A percentile compares a stretch with the other conserved stretches of the same genome.
phyloP scores from a whole-genome alignment of 345 rosid species.

The Pseudoturritis turrita region DNA sequence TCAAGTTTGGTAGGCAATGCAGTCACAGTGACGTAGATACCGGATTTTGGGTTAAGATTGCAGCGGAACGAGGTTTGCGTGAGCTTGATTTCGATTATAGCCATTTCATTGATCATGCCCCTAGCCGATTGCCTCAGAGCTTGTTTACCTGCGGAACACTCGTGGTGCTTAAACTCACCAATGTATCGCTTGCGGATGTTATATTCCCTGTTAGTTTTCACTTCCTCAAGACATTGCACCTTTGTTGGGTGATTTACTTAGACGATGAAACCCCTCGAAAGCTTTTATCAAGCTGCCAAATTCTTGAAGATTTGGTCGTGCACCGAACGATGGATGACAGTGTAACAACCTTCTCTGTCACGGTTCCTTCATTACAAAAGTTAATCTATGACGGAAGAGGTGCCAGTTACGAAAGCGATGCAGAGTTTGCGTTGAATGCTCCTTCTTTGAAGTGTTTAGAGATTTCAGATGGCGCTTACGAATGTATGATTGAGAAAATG shows the following conservation, averaged over 20 bases:
- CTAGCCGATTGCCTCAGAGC: conserved; percentile 8
- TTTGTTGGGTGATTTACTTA: neutral
- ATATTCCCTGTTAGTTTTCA: neutral
- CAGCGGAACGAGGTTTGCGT: conserved; percentile 7
- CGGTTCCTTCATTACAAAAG: neutral
- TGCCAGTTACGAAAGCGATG: neutral
- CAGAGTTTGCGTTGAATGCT: neutral
- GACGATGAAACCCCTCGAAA: conserved; percentile 1
- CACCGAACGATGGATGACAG: neutral
- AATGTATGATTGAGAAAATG: neutral
- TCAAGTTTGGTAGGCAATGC: neutral
- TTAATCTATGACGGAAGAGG: neutral
- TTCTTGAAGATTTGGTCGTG: conserved; percentile 1
- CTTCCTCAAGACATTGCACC: conserved; percentile 3
- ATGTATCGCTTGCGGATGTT: conserved; percentile 5
- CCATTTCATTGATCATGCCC: neutral
- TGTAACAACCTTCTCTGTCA: neutral
- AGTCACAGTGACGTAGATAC: conserved; percentile 8
- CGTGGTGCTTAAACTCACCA: neutral
- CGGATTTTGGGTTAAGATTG: neutral
- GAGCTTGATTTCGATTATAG: neutral
- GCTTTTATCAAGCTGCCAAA: neutral
- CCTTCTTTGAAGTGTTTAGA: conserved; percentile 5
- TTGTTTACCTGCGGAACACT: conserved; percentile 13
- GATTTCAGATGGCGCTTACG: neutral